A percentile compares a stretch with the other conserved stretches of the same genome.
These are phyloP conservation scores for Stephania japonica DNA, from an alignment of 164 flowering plant genomes.

Conservation along the genomic window DNA sequence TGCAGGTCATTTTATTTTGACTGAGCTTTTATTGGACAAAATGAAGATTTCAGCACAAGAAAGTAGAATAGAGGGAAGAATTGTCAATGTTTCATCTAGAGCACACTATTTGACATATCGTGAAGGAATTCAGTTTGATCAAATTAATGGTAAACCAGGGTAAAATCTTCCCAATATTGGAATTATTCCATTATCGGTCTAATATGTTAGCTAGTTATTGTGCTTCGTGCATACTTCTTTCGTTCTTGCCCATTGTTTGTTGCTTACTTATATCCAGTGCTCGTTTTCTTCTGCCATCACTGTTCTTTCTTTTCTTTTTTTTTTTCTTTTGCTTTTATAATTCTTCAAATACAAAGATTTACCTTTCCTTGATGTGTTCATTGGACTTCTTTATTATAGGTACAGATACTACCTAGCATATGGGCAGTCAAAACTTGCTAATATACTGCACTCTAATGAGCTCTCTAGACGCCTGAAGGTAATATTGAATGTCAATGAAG, in stretches of 20 bases:
- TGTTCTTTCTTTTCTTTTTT: background rate
- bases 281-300: background rate
- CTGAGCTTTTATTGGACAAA: conserved; percentile 61
- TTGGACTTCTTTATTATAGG: conserved; percentile 32
- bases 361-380: background rate
- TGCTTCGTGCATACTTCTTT: too few species aligned
- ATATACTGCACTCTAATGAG: conserved; percentile 61
- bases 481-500: background rate
- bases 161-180: conserved; percentile 8
- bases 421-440: conserved; percentile 78
- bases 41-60: conserved; percentile 58
- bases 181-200: too few species aligned
- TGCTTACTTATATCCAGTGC: too few species aligned
- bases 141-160: conserved; percentile 57
- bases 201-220: too few species aligned
- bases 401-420: conserved; percentile 38
- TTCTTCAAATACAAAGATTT: too few species aligned
- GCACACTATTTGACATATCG: conserved; percentile 38
- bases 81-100: conserved; percentile 69
- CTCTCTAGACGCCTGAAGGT: conserved; percentile 45
- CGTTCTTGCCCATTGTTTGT: too few species aligned
- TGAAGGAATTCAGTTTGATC: conserved; percentile 67
- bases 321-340: too few species aligned
- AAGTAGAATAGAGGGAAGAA: conserved; percentile 61
- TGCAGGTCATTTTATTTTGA: conserved; percentile 83